These are phyloP conservation scores for Hygrophoropsis aurantiaca DNA, from an alignment of 768 basidiomycete species.

Conservation along the genomic window DNA sequence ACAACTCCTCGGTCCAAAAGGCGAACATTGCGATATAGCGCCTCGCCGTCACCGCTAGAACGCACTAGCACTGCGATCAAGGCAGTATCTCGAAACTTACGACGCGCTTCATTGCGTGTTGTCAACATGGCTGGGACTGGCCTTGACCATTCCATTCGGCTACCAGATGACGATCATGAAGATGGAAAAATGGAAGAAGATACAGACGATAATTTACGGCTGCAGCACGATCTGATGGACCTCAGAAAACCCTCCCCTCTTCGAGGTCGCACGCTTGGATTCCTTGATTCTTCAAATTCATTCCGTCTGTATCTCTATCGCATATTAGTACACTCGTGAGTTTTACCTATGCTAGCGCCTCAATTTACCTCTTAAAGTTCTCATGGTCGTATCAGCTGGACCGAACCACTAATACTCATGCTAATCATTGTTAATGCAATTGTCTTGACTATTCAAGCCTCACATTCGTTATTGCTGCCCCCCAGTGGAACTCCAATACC, in stretches of 20 bases:
- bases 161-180: constrained; percentile 49
- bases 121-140: constrained; percentile 71
- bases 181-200: constrained; percentile 35
- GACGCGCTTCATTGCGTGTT: constrained; percentile 73
- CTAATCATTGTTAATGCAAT: constrained; percentile 84
- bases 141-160: constrained; percentile 56
- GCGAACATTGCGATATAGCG: constrained; percentile 48
- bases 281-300: constrained; percentile 67
- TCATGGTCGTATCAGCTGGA: constrained; percentile 57
- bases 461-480: constrained; percentile 57
- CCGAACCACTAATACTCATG: constrained; percentile 81
- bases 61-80: constrained; percentile 61
- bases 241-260: constrained; percentile 49
- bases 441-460: constrained; percentile 78
- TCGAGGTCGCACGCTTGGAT: constrained; percentile 76
- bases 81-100: constrained; percentile 54
- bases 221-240: constrained; percentile 35
- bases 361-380: neutral
- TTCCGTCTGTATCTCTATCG: constrained; percentile 64
- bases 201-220: constrained; percentile 28
- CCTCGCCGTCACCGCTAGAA: constrained; percentile 57
- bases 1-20: constrained; percentile 38
- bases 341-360: constrained; percentile 13
- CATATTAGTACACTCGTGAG: constrained; percentile 74
- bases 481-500: constrained; percentile 40